Conservation (phyloP, 106 monocot genomes). For the Xerophyta viscosa region DNA sequence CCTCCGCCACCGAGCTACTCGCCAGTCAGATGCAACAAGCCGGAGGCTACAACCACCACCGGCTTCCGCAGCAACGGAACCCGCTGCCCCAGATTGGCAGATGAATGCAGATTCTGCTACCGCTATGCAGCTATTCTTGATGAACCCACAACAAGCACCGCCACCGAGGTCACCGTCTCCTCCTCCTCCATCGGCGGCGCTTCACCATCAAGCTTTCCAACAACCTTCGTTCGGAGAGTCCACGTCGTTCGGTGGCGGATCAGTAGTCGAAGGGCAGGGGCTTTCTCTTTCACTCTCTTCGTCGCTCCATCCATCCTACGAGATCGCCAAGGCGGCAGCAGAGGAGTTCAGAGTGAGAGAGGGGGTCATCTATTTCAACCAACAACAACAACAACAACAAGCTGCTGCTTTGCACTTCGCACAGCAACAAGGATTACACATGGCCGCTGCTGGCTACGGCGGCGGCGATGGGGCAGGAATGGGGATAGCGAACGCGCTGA, state of each 20-base stretch:
- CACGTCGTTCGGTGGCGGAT: conserved; percentile 1
- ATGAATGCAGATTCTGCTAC: conserved; percentile 45
- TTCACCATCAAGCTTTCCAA: conserved; percentile 25
- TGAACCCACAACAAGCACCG: conserved; percentile 16
- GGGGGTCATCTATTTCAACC: conserved; percentile 47
- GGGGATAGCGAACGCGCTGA: conserved; percentile 38
- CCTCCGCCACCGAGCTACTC: conserved; percentile 48
- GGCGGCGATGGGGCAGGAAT: conserved; percentile 24
- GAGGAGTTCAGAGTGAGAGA: conserved; percentile 59
- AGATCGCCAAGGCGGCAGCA: conserved; percentile 58
- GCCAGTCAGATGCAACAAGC: conserved; percentile 42
- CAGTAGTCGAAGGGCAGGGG: conserved; percentile 60
- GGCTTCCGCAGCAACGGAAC: not conserved
- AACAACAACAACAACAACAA: conserved; percentile 20
- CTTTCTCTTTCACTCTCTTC: conserved; percentile 72
- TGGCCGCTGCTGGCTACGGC: conserved; percentile 21
- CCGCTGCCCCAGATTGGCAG: conserved; percentile 15
- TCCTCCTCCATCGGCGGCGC: conserved; percentile 13
- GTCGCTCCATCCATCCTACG: conserved; percentile 59
- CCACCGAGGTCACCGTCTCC: conserved; percentile 37
- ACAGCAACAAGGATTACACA: conserved; percentile 2
- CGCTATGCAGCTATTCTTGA: conserved; percentile 56
- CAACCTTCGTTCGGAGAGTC: conserved; percentile 9
- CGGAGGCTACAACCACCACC: conserved; percentile 5
- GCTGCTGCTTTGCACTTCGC: conserved; percentile 8